A percentile compares a stretch with the other conserved stretches of the same genome.
These are phyloP conservation scores for Phaffomyces thermotolerans DNA, from an alignment of 805 yeast species.

Conservation along the genomic window DNA sequence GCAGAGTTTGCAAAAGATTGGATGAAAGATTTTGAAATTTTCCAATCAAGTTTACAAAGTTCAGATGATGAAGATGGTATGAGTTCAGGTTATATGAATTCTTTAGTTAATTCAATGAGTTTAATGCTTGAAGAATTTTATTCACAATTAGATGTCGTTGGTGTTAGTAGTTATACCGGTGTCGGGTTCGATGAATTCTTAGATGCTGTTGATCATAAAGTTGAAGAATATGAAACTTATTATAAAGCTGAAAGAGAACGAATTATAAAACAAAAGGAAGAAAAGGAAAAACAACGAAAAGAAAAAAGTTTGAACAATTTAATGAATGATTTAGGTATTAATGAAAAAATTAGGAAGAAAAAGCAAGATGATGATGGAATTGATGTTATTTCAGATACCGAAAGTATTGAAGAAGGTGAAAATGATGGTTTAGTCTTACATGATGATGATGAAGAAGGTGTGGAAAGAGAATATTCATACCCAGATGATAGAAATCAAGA, in stretches of 20 bases:
- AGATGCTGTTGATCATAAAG: constrained; percentile 77
- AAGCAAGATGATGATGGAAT: constrained; percentile 31
- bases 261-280: constrained; percentile 67
- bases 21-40: constrained; percentile 94
- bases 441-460: constrained; percentile 40
- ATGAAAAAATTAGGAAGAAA: constrained; percentile 35
- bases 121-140: constrained; percentile 94
- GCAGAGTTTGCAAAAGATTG: constrained; percentile 89
- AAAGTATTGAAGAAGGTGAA: constrained; percentile 38
- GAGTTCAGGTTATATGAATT: constrained; percentile 87
- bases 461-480: constrained; percentile 64
- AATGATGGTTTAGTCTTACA: constrained; percentile 33
- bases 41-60: constrained; percentile 67
- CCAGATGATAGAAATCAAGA: constrained; percentile 62
- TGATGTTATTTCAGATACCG: constrained; percentile 48
- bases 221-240: constrained; percentile 76
- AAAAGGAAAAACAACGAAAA: constrained; percentile 64
- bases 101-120: constrained; percentile 90
- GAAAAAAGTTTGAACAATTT: constrained; percentile 62
- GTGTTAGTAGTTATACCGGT: constrained; percentile 92
- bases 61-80: constrained; percentile 62
- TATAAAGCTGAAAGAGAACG: constrained; percentile 84
- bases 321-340: constrained; percentile 81
- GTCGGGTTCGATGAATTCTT: constrained; percentile 89
- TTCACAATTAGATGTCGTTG: constrained; percentile 83